These are phyloP conservation scores for Aspergillus sp. DNA, from an alignment of 2,329 filamentous ascomycete genomes.

Conservation along the genomic window DNA sequence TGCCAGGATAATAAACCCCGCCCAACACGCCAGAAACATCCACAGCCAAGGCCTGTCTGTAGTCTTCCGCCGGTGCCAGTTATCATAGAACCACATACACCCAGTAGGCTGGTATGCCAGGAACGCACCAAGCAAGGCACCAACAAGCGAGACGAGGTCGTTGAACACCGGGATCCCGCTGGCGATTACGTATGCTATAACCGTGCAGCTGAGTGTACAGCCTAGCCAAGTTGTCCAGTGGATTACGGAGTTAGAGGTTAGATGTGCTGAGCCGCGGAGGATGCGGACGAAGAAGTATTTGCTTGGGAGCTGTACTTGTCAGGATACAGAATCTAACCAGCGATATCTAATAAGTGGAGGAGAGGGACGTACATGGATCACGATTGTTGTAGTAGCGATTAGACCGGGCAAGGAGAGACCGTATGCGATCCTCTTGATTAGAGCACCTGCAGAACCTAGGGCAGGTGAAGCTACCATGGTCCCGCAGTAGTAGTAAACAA, in stretches of 20 bases:
- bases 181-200: slow-evolving; percentile 28
- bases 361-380: slow-evolving; percentile 18
- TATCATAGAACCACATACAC: slow-evolving; percentile 23
- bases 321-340: too few species aligned
- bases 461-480: slow-evolving; percentile 49
- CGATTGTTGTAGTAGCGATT: slow-evolving; percentile 25
- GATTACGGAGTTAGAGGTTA: slow-evolving; percentile 20
- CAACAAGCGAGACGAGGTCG: slow-evolving; percentile 25
- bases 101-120: slow-evolving; percentile 19
- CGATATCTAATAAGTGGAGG: too few species aligned
- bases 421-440: slow-evolving; percentile 48
- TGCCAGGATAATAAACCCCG: slow-evolving; percentile 13
- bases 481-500: slow-evolving; percentile 50
- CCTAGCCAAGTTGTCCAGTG: slow-evolving; percentile 27
- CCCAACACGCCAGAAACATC: slow-evolving; percentile 1
- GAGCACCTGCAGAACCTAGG: slow-evolving; percentile 45
- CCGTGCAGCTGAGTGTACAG: slow-evolving; percentile 20
- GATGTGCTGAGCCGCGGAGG: slow-evolving; percentile 22
- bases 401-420: slow-evolving; percentile 38
- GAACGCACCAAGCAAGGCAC: slow-evolving; percentile 24
- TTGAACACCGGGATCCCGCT: slow-evolving; percentile 28
- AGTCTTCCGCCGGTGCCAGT: background rate
- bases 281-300: slow-evolving; percentile 24
- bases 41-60: background rate
- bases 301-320: slow-evolving; percentile 12